These are phyloP conservation scores for Mallotus japonicus DNA, from an alignment of 441 rosid genomes.

Conservation along the genomic window DNA sequence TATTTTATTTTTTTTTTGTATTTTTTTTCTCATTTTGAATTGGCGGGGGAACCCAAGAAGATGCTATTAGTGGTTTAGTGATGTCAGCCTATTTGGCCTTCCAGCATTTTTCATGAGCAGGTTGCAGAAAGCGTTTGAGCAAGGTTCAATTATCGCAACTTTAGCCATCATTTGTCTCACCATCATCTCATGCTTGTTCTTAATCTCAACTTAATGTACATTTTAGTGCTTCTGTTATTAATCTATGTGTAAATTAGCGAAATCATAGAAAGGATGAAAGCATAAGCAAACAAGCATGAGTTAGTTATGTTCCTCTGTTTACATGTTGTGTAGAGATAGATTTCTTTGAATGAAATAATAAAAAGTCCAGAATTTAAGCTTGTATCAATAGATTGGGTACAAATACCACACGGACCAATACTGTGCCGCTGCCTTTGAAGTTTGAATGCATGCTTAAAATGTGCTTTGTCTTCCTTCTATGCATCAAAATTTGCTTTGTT, in stretches of 20 bases:
- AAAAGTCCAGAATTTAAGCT: not conserved
- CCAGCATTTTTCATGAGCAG: conserved; percentile 81
- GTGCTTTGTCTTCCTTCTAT: not conserved
- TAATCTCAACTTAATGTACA: conserved; percentile 41
- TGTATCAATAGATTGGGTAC: not conserved
- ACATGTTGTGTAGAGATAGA: not conserved
- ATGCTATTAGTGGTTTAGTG: conserved; percentile 57
- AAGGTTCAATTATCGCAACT: conserved; percentile 77
- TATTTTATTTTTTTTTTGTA: no score
- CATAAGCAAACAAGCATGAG: conserved; percentile 23
- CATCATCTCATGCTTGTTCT: conserved; percentile 48
- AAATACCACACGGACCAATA: not conserved
- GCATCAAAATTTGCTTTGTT: not conserved
- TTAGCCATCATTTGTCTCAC: conserved; percentile 54
- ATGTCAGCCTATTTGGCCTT: conserved; percentile 70
- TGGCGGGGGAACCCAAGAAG: conserved; percentile 72
- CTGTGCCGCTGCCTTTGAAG: not conserved
- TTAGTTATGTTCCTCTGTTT: not conserved
- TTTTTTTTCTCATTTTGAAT: conserved; percentile 9
- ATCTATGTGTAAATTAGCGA: conserved; percentile 33
- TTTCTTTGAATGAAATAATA: conserved; percentile 4
- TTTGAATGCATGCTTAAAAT: not conserved
- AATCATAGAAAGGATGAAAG: conserved; percentile 1
- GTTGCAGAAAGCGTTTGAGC: conserved; percentile 71
- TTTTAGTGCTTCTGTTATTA: not conserved